Evolutionary conservation across 2,329 filamentous ascomycete species (phyloP), one percentile per base, ranked within the genome.

Genomic region (Aspergillus ustus): DNA sequence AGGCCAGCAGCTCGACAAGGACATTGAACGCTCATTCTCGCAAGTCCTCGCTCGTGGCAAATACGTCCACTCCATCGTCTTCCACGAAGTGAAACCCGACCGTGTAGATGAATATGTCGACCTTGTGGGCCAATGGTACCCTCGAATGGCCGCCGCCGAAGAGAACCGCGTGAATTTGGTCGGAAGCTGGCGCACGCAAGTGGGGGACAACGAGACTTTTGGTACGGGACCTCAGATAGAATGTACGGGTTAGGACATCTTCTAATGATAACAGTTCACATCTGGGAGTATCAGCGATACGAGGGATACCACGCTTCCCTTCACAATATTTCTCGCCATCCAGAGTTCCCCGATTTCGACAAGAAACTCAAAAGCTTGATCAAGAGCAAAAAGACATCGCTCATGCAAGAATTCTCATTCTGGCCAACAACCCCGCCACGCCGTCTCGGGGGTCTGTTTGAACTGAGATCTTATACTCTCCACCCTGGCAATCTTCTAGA

Each of bases 341-440:
- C 92, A 65, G 92, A 93, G 19, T 98, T 92, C 76, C 81, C 88
- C 68, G 89, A 86, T 9, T 97, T 97, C 74, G 92, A 97, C 75
- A 82, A 82, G 65, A 91, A 94, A 80, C 89, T 99, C 56, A 93
- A 93, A 78, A 84, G 82, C n/a, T 83, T 98, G 64, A 94, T 99
- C 74, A 88, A 84, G 62, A 87, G 87, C 66, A 98, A 97, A 83
- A 88, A 89, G 69, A 91, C 90, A 4, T 97, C 93, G 0, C 85
- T 99, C 55, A 99, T 99, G 95, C 95, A 99, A 78, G 95, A 99
- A 78, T 99, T 99, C 80, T 97, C 93, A 40, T 99, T 99, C 85
- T 99, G 95, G 95, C 95, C 95, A 1, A 99, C 95, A 3, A 94
- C 92, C 0, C 86, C 93, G 5, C 95, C 95, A 0, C 92, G 95